phyloP scores from a whole-genome alignment of 352 stramenopile genomes.

The Aphanomyces cochlioides region DNA sequence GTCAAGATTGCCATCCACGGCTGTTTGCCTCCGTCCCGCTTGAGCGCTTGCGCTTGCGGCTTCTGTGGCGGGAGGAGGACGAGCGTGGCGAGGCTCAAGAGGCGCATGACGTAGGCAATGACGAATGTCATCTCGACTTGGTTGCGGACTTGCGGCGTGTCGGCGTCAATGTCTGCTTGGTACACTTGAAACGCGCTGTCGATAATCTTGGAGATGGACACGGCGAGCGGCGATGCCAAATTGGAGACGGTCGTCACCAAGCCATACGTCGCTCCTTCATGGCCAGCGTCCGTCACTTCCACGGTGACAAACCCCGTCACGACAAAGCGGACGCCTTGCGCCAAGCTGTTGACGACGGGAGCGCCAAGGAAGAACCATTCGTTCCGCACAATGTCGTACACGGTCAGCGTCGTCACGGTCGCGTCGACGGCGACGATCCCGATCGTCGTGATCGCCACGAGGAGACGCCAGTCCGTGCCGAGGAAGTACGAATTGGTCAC shows the following conservation, averaged over 20 bases:
- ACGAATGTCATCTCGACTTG: slow-evolving; percentile 40
- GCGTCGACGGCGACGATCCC: slow-evolving; percentile 44
- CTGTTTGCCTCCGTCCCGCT: slow-evolving; percentile 29
- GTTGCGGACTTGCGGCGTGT: slow-evolving; percentile 36
- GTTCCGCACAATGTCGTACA: slow-evolving; percentile 58
- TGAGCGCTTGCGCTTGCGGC: slow-evolving; percentile 35
- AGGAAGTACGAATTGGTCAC: slow-evolving; percentile 55
- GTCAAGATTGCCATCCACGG: slow-evolving; percentile 9
- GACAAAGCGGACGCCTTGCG: slow-evolving; percentile 27
- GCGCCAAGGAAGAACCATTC: slow-evolving; percentile 48
- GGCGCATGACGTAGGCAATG: slow-evolving; percentile 41
- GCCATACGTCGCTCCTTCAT: slow-evolving; percentile 41
- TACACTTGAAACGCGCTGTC: slow-evolving; percentile 60
- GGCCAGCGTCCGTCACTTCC: slow-evolving; percentile 41
- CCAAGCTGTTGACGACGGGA: slow-evolving; percentile 47
- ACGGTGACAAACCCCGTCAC: slow-evolving; percentile 36
- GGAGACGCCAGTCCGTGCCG: slow-evolving; percentile 47
- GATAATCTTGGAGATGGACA: slow-evolving; percentile 60
- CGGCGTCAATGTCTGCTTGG: slow-evolving; percentile 33
- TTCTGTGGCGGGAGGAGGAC: slow-evolving; percentile 44
- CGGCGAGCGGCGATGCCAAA: slow-evolving; percentile 37
- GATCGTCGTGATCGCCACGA: slow-evolving; percentile 40
- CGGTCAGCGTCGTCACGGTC: slow-evolving; percentile 46
- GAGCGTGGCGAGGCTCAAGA: slow-evolving; percentile 45
- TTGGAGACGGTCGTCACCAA: slow-evolving; percentile 39